These are phyloP conservation scores for Trichoderma asperelloides DNA, from an alignment of 495 filamentous ascomycete genomes.

Conservation along the genomic window DNA sequence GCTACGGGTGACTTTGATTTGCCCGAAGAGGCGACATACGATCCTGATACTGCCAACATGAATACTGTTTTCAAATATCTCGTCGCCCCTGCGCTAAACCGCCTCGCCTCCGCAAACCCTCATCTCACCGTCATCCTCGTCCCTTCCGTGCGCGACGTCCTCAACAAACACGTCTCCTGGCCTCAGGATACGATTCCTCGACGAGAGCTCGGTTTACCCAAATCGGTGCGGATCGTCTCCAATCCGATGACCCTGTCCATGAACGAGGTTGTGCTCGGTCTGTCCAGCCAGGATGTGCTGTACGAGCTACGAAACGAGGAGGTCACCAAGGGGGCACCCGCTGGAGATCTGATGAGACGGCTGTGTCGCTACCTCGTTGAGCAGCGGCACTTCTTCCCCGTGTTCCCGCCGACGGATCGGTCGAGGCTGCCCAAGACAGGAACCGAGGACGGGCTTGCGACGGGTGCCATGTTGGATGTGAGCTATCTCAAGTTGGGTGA, in stretches of 20 bases:
- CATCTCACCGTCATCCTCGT: conserved; percentile 72
- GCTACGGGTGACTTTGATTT: conserved; percentile 85
- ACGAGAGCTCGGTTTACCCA: conserved; percentile 63
- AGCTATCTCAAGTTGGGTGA: conserved; percentile 85
- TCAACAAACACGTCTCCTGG: conserved; percentile 78
- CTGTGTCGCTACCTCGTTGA: conserved; percentile 66
- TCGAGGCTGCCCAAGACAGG: conserved; percentile 55
- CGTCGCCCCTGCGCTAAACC: conserved; percentile 57
- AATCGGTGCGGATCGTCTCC: conserved; percentile 64
- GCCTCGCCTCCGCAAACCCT: conserved; percentile 58
- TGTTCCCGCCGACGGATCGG: conserved; percentile 71
- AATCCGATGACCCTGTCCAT: conserved; percentile 80
- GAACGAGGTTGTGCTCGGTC: conserved; percentile 73
- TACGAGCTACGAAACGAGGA: conserved; percentile 74
- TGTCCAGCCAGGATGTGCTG: conserved; percentile 76
- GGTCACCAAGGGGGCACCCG: conserved; percentile 26
- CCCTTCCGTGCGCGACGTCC: conserved; percentile 77
- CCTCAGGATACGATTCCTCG: conserved; percentile 74
- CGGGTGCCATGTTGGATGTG: conserved; percentile 67
- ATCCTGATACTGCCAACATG: conserved; percentile 71
- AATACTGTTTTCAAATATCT: conserved; percentile 73
- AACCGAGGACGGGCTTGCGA: conserved; percentile 46
- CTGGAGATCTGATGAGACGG: conserved; percentile 50
- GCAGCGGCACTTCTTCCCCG: conserved; percentile 81
- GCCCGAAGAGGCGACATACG: conserved; percentile 55